Evolutionary conservation across 768 basidiomycete species (phyloP), one percentile per base, ranked within the genome.

Genomic region (Termitomyces sp.): DNA sequence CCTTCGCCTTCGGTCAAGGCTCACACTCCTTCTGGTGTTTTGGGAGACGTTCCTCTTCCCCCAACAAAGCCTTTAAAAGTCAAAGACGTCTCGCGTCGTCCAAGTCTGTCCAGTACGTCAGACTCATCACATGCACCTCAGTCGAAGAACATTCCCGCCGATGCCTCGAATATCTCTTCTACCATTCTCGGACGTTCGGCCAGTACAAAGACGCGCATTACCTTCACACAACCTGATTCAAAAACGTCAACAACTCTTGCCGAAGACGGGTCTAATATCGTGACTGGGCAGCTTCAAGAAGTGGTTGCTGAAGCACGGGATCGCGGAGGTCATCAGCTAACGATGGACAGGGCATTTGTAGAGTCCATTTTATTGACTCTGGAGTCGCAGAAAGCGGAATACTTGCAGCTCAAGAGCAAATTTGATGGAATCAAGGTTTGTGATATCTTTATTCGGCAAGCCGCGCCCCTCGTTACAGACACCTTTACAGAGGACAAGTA

Each of bases 391-490:
- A 82, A 82, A 64, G 73, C 76, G 23, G 86, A 87, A 53, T 80
- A 81, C 56, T 58, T 69, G 32, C 80, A 83, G 43, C 73, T 97
- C 63, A 92, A 88, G 66, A 77, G 71, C 52, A 90, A 84, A 68
- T 82, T 96, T 57, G 91, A 94, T 66, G 87, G 88, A 10, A 84
- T 91, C 67, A 92, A 94, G 83, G 96, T 96, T 59, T 56, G 82
- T 54, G 40, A 53, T 49, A n/a, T 31, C 38, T 41, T 56, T 42
- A 18, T n/a, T n/a, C n/a, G n/a, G n/a, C n/a, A n/a, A n/a, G n/a
- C n/a, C n/a, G n/a, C n/a, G n/a, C n/a, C n/a, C 38, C 35, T 40
- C 42, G 44, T 40, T 50, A 36, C 49, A 58, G 50, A 33, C 45
- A 50, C 16, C 35, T 43, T 50, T 31, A 32, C 66, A 99, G 96